These are phyloP conservation scores for Glutinoglossum americanum DNA, from an alignment of 495 filamentous ascomycete species.

Conservation along the genomic window DNA sequence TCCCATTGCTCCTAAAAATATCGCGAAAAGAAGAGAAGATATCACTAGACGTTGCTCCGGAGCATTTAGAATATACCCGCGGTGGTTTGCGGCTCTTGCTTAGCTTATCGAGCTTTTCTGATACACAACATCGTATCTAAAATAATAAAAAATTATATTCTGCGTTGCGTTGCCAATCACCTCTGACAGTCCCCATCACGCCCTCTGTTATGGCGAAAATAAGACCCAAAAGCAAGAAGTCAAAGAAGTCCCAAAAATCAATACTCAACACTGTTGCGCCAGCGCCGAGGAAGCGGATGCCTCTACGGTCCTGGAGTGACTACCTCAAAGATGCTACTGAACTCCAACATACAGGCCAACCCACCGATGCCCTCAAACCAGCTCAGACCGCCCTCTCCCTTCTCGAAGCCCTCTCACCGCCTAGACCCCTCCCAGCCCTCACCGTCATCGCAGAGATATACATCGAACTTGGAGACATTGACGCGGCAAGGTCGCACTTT, in stretches of 20 bases:
- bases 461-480: slow-evolving; percentile 63
- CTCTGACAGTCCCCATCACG: too few species aligned
- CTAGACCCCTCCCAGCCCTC: slow-evolving; percentile 35
- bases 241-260: slow-evolving; percentile 25
- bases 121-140: too few species aligned
- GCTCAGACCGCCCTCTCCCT: slow-evolving; percentile 39
- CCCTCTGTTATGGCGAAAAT: slow-evolving; percentile 28
- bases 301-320: slow-evolving; percentile 22
- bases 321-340: slow-evolving; percentile 47
- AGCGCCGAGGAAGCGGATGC: slow-evolving; percentile 20
- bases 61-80: too few species aligned
- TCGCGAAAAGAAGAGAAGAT: not conserved
- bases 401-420: slow-evolving; percentile 19
- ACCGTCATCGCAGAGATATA: slow-evolving; percentile 67
- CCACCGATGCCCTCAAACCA: slow-evolving; percentile 41
- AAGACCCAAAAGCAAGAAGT: slow-evolving; percentile 21
- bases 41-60: too few species aligned
- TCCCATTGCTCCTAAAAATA: slow-evolving; percentile 42
- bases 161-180: too few species aligned
- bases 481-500: slow-evolving; percentile 47
- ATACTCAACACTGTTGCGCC: slow-evolving; percentile 19
- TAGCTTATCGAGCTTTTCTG: not conserved
- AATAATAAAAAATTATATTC: too few species aligned
- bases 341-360: slow-evolving; percentile 47
- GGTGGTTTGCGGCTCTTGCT: not conserved